phyloP scores from a whole-genome alignment of 2,329 filamentous ascomycete species.

The Rhynchosporium secalis region DNA sequence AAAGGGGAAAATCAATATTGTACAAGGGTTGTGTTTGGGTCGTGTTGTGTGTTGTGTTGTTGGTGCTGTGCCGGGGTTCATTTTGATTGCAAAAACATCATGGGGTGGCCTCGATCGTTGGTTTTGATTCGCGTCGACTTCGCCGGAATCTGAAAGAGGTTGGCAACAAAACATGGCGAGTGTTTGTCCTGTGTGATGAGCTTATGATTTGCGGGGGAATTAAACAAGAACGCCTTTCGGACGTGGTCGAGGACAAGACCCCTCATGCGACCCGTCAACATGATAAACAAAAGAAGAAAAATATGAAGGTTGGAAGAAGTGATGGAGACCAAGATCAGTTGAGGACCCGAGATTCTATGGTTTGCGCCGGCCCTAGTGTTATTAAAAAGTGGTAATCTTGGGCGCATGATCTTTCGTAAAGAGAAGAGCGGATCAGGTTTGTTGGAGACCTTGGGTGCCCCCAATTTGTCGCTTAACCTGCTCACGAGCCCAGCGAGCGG shows the following conservation, averaged over 20 bases:
- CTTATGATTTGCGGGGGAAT: conserved; percentile 25
- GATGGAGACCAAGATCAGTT: conserved; percentile 20
- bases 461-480: conserved; percentile 90
- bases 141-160: conserved; percentile 31
- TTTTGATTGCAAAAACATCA: conserved; percentile 21
- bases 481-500: conserved; percentile 94
- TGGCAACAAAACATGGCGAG: conserved; percentile 20
- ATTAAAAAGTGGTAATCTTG: conserved; percentile 32
- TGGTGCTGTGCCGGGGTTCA: conserved; percentile 21
- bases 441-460: conserved; percentile 43
- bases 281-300: conserved; percentile 29
- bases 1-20: conserved; percentile 20
- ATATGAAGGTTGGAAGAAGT: conserved; percentile 21
- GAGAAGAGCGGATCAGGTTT: conserved; percentile 35
- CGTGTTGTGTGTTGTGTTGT: conserved; percentile 24
- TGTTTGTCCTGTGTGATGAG: conserved; percentile 25
- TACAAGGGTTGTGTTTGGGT: conserved; percentile 27
- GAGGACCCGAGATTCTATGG: conserved; percentile 28
- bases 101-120: conserved; percentile 19
- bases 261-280: conserved; percentile 36
- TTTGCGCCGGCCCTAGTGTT: conserved; percentile 33
- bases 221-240: conserved; percentile 32
- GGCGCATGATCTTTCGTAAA: conserved; percentile 23
- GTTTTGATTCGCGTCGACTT: conserved; percentile 34
- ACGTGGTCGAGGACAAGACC: conserved; percentile 41